phyloP scores from a whole-genome alignment of 208 protist species.

The Acanthamoeba sp. region DNA sequence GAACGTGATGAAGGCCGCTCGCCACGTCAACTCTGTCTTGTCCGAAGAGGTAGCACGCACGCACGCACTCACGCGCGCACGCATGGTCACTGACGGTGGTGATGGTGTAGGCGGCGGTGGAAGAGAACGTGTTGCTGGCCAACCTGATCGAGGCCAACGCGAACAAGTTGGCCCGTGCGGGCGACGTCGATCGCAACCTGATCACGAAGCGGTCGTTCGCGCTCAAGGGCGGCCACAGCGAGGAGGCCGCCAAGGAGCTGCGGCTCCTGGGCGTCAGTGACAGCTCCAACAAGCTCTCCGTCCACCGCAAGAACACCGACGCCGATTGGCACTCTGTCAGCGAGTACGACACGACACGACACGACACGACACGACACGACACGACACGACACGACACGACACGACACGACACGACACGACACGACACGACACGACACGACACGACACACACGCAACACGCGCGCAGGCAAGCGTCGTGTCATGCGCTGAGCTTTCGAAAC shows the following conservation, averaged over 20 bases:
- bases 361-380: not conserved
- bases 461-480: too few relatives aligned
- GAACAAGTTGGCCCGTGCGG: not conserved
- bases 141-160: constrained; percentile 51
- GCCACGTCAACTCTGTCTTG: constrained; percentile 32
- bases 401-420: not conserved
- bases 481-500: not conserved
- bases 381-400: not conserved
- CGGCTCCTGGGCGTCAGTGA: constrained; percentile 10
- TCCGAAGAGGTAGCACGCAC: not conserved
- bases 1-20: constrained; percentile 26
- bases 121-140: not conserved
- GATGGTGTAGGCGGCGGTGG: not conserved
- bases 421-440: not conserved
- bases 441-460: not conserved
- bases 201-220: constrained; percentile 58
- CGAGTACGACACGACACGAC: too few relatives aligned
- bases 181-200: constrained; percentile 35
- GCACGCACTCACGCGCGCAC: not conserved
- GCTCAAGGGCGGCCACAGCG: constrained; percentile 52
- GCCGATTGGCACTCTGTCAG: constrained; percentile 42
- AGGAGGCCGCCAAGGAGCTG: not conserved
- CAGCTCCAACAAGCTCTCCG: not conserved
- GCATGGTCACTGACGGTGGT: not conserved
- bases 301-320: not conserved